Evolutionary conservation across 2,329 filamentous ascomycete genomes (phyloP), one percentile per base, ranked within the genome.

Genomic region (Epichloe uncinata): DNA sequence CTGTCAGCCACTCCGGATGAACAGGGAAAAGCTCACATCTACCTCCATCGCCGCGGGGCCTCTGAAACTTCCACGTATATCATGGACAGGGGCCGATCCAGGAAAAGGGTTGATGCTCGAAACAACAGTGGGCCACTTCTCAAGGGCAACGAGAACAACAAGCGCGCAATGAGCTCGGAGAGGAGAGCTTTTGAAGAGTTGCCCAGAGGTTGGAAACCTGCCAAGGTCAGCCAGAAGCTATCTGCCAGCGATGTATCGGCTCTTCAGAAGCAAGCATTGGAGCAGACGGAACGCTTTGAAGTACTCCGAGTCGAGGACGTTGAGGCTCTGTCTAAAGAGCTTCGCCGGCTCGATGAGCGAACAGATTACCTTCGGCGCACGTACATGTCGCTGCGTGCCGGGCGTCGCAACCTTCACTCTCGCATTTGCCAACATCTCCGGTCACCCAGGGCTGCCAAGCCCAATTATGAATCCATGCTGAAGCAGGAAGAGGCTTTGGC

Each of bases 401-500:
- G 84, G 1, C 81, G 86, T 30, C 83, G 85, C 56, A 87, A 85
- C 61, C 75, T 90, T 3, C 86, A 90, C 60, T 76, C 77, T 7
- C 78, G 86, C 42, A 87, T 90, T 67, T 86, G 87, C 65, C 80
- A 83, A 49, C 87, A 87, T 59, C 75, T 90, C 9, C 82, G 84
- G 47, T 84, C 82, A n/a, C 81, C 84, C 8, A 78, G 84, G 34
- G 77, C 78, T 5, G 79, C 82, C 50, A 82, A 79, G 55, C 87
- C 89, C 63, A 87, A 81, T 55, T 76, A 82, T 54, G 84, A 89
- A 53, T 81, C 81, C 18, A 79, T 91, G 63, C 72, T 90, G 41
- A 86, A 84, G 68, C 85, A 90, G 62, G 85, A 90, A 63, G 85
- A 90, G 65, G 84, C 84, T 1, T 72, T 91, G 11, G 79, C 81